Conservation (phyloP, 352 stramenopile species). For the Phytophthora rubi region DNA sequence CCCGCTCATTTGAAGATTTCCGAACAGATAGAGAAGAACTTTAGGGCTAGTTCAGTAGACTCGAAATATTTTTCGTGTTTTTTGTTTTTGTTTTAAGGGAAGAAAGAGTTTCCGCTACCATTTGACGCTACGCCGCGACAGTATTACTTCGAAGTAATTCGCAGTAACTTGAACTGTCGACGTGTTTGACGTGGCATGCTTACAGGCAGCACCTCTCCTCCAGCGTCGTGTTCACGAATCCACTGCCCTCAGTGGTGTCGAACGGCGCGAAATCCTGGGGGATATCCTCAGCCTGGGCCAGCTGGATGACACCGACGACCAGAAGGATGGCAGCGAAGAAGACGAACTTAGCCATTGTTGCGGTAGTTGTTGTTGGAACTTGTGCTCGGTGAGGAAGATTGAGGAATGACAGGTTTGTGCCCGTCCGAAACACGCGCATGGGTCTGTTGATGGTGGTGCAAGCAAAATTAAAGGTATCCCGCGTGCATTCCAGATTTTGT, state of each 20-base stretch:
- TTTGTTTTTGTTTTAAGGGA: background rate
- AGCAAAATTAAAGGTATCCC: too few species aligned
- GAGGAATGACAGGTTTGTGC: background rate
- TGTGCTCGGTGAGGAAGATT: background rate
- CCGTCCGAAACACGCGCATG: too few species aligned
- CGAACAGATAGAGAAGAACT: constrained; percentile 24
- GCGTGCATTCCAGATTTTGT: background rate
- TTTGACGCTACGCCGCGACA: background rate
- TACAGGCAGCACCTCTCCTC: background rate
- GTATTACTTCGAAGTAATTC: too few species aligned
- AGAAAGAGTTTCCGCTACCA: background rate
- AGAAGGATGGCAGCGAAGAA: constrained; percentile 14
- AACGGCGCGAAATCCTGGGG: background rate
- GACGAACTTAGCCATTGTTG: constrained; percentile 11
- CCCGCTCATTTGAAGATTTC: background rate
- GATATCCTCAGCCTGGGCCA: background rate
- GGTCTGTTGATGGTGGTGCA: background rate
- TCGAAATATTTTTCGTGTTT: background rate
- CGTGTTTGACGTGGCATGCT: background rate
- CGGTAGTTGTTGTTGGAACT: background rate
- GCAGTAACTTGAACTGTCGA: too few species aligned
- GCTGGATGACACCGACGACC: background rate
- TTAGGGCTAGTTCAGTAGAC: background rate
- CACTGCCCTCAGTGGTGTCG: background rate
- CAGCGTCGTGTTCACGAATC: background rate